These are phyloP conservation scores for Globisporangium emineosum DNA, from an alignment of 352 stramenopile genomes.

Conservation along the genomic window DNA sequence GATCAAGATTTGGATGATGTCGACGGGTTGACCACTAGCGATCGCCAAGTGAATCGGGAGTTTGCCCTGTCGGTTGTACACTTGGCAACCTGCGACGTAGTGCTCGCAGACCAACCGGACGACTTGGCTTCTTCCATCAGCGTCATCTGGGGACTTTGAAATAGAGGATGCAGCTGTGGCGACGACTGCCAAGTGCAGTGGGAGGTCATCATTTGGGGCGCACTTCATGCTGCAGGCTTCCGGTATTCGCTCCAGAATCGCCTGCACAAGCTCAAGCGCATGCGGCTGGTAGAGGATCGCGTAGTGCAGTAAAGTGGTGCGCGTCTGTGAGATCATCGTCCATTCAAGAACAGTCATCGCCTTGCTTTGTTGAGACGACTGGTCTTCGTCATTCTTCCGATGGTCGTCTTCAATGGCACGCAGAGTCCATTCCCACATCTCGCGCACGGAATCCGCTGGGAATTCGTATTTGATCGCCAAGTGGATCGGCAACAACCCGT, in stretches of 20 bases:
- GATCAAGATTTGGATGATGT: conserved; percentile 29
- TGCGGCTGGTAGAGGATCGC: conserved; percentile 39
- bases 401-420: conserved; percentile 3
- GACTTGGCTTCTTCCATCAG: neutral
- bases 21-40: conserved; percentile 22
- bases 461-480: conserved; percentile 44
- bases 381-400: neutral
- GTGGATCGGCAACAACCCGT: conserved; percentile 33
- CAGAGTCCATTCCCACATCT: conserved; percentile 23
- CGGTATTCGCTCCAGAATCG: conserved; percentile 33
- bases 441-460: conserved; percentile 15
- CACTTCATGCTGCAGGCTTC: conserved; percentile 24
- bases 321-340: conserved; percentile 31
- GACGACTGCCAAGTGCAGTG: conserved; percentile 45
- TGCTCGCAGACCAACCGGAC: conserved; percentile 25
- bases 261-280: conserved; percentile 24
- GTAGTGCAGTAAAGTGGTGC: conserved; percentile 61
- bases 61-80: conserved; percentile 38
- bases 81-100: conserved; percentile 30
- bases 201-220: conserved; percentile 31
- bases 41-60: conserved; percentile 55
- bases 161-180: neutral
- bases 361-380: neutral
- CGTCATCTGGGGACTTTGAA: neutral
- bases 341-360: conserved; percentile 7